Conservation (phyloP, 148 eudicot genomes). For the Amaranthus cruentus region DNA sequence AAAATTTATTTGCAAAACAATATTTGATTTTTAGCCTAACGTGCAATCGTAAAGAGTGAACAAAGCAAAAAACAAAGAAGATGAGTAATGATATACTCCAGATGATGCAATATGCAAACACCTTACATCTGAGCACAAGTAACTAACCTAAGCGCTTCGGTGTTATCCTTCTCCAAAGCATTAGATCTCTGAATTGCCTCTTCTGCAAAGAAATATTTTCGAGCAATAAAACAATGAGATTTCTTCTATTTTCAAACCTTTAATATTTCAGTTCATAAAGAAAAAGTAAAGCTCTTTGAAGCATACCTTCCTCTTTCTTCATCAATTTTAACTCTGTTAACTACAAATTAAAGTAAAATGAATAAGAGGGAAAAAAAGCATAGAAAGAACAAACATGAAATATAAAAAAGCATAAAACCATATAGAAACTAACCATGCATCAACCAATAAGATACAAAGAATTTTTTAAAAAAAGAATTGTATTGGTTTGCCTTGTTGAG, state of each 20-base stretch:
- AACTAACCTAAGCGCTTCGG: constrained; percentile 44
- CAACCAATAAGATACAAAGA: not conserved
- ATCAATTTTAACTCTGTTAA: not conserved
- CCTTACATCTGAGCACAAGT: not conserved
- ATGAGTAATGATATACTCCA: not conserved
- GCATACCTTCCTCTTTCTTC: constrained; percentile 37
- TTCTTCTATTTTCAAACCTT: not conserved
- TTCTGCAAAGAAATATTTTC: constrained; percentile 38
- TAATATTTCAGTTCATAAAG: not conserved
- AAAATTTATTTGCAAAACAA: no score
- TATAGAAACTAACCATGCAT: no score
- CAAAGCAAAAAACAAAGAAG: no score
- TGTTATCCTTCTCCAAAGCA: constrained; percentile 37
- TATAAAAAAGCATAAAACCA: no score
- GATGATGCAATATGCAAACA: not conserved
- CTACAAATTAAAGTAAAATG: constrained; percentile 16
- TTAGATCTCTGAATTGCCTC: constrained; percentile 77
- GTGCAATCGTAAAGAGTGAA: no score
- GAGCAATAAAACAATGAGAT: not conserved
- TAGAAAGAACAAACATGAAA: not conserved
- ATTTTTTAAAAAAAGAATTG: not conserved
- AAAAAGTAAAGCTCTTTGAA: not conserved
- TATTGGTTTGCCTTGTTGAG: not conserved
- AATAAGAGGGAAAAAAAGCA: constrained; percentile 12
- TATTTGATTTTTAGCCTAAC: no score